Conservation (phyloP, 1,139 yeast species). For the Eremothecium coryli region DNA sequence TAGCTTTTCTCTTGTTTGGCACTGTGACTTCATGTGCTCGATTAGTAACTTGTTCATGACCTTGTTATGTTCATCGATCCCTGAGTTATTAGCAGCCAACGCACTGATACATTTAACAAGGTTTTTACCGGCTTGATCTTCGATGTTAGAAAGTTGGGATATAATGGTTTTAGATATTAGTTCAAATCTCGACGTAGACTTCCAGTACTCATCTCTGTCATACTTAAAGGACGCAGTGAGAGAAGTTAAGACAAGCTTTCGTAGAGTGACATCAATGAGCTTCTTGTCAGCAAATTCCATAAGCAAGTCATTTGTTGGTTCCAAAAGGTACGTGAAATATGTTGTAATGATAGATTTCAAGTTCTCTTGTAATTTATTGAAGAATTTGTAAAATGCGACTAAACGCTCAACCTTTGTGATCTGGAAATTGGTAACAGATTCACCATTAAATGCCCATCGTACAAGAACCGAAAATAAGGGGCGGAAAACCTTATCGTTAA, state of each 20-base stretch:
- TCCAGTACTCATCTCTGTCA: conserved; percentile 94
- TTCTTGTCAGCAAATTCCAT: conserved; percentile 38
- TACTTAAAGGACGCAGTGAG: conserved; percentile 71
- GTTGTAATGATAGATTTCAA: conserved; percentile 81
- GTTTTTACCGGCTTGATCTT: conserved; percentile 62
- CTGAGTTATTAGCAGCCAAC: conserved; percentile 57
- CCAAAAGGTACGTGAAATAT: conserved; percentile 78
- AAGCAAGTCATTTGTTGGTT: conserved; percentile 53
- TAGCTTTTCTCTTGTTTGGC: conserved; percentile 51
- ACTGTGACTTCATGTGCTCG: conserved; percentile 45
- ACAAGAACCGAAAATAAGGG: conserved; percentile 81
- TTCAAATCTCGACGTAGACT: conserved; percentile 75
- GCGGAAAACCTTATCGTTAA: conserved; percentile 88
- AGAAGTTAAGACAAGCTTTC: conserved; percentile 64
- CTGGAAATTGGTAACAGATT: conserved; percentile 43
- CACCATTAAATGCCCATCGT: conserved; percentile 91
- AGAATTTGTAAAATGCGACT: conserved; percentile 75
- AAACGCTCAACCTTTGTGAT: conserved; percentile 47
- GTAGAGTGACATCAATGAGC: conserved; percentile 38
- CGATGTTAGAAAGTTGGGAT: conserved; percentile 56
- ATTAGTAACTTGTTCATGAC: conserved; percentile 47
- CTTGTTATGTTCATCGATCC: conserved; percentile 79
- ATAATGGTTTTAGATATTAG: conserved; percentile 53
- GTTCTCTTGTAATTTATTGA: conserved; percentile 73
- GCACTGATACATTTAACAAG: conserved; percentile 73